A percentile compares a stretch with the other conserved stretches of the same genome.
Conservation (phyloP, 768 basidiomycete species). For the Boletus eberwhitei region DNA sequence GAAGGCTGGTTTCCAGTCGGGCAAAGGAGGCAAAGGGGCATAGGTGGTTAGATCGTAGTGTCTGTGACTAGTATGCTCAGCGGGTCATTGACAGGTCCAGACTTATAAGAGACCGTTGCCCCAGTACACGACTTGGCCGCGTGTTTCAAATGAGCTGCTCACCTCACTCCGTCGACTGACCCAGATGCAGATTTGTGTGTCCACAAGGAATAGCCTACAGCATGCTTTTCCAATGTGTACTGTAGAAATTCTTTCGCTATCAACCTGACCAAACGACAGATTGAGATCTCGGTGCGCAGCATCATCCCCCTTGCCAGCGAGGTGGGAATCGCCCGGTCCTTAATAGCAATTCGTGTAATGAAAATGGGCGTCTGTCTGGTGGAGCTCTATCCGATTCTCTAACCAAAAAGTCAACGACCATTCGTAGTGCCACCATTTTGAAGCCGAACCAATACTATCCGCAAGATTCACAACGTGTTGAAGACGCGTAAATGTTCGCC, state of each 20-base stretch:
- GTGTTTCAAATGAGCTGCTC: conserved; percentile 27
- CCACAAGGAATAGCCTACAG: conserved; percentile 19
- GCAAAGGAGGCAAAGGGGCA: conserved; percentile 26
- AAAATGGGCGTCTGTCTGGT: conserved; percentile 10
- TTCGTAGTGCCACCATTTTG: not conserved
- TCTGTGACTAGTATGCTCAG: conserved; percentile 7
- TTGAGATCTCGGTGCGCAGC: not conserved
- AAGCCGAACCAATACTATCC: not conserved
- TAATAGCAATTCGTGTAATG: conserved; percentile 18
- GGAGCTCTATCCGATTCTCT: not conserved
- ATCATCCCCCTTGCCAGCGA: not conserved
- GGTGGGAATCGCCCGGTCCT: conserved; percentile 23
- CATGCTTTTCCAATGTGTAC: conserved; percentile 27
- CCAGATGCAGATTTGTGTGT: conserved; percentile 23
- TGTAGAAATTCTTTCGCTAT: conserved; percentile 8
- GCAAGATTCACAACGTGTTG: not conserved
- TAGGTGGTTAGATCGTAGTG: conserved; percentile 18
- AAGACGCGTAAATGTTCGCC: not conserved
- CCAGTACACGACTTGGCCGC: conserved; percentile 32
- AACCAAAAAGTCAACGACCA: not conserved
- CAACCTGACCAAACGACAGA: not conserved
- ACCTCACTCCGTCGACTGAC: conserved; percentile 23
- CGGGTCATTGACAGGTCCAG: conserved; percentile 11
- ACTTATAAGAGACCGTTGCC: conserved; percentile 32
- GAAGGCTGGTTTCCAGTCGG: conserved; percentile 20